These are phyloP conservation scores for Ormosia semicastrata DNA, from an alignment of 306 rosid species.

Conservation along the genomic window DNA sequence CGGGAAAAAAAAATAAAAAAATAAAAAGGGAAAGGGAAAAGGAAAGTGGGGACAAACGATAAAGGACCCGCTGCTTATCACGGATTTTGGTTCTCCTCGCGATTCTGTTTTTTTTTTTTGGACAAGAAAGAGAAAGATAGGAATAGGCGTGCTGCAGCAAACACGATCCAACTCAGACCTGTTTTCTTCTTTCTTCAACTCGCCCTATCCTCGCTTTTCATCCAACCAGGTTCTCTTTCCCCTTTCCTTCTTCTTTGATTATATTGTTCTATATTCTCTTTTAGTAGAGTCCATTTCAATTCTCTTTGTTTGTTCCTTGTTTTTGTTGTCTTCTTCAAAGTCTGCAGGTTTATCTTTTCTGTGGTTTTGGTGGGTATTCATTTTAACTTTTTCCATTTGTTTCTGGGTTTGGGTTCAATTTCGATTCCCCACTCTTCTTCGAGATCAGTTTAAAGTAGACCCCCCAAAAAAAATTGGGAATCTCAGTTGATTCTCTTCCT, in stretches of 20 bases:
- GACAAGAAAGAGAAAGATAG: background rate
- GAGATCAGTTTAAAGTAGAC: background rate
- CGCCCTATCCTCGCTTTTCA: background rate
- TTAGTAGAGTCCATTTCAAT: background rate
- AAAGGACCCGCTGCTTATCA: background rate
- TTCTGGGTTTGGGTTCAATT: constrained; percentile 13
- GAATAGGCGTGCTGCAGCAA: background rate
- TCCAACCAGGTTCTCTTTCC: constrained; percentile 9
- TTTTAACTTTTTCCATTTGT: constrained; percentile 1
- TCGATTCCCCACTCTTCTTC: background rate
- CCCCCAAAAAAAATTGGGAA: background rate
- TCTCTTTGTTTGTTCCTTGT: background rate
- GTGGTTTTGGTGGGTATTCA: background rate
- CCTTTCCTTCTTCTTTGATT: background rate
- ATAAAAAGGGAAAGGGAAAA: background rate
- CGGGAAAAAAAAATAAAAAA: background rate
- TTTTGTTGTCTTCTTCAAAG: background rate
- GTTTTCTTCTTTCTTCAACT: background rate
- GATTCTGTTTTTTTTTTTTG: background rate
- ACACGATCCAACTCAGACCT: background rate
- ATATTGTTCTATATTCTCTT: background rate
- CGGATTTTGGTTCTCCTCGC: background rate
- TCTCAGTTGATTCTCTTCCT: background rate
- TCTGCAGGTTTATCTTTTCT: background rate
- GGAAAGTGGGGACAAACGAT: background rate